Conservation (phyloP, 2,329 filamentous ascomycete species). For the Beauveria brongniartii region DNA sequence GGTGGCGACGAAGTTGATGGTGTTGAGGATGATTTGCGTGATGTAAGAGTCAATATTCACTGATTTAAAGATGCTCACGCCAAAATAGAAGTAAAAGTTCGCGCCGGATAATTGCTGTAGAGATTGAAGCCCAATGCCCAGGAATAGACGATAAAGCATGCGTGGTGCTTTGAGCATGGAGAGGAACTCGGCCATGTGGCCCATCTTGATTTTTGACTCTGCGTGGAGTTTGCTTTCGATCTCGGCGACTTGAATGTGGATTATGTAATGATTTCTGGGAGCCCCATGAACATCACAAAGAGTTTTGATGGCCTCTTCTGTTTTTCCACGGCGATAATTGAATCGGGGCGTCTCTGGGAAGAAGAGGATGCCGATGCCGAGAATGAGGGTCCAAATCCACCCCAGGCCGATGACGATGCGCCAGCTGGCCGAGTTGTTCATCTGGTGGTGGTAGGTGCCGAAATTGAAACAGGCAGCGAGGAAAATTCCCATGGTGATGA, state of each 20-base stretch:
- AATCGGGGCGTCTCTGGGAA: slow-evolving; percentile 46
- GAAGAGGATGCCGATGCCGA: slow-evolving; percentile 40
- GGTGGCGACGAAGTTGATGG: slow-evolving; percentile 60
- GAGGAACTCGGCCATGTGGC: slow-evolving; percentile 37
- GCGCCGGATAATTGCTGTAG: slow-evolving; percentile 57
- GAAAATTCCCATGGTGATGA: slow-evolving; percentile 64
- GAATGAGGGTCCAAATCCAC: slow-evolving; percentile 40
- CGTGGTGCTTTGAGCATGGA: slow-evolving; percentile 57
- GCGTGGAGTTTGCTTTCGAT: slow-evolving; percentile 44
- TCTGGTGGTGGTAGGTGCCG: slow-evolving; percentile 43
- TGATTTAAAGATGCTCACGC: slow-evolving; percentile 41
- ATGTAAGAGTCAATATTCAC: slow-evolving; percentile 51
- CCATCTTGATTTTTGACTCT: slow-evolving; percentile 33
- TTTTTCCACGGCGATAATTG: slow-evolving; percentile 39
- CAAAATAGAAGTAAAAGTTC: slow-evolving; percentile 61
- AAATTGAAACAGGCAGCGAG: slow-evolving; percentile 53
- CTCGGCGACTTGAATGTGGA: slow-evolving; percentile 43
- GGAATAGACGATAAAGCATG: slow-evolving; percentile 53
- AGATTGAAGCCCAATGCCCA: slow-evolving; percentile 54
- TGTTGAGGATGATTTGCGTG: slow-evolving; percentile 59
- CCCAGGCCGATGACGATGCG: slow-evolving; percentile 50
- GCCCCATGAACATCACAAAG: slow-evolving; percentile 42
- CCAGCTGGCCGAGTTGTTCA: slow-evolving; percentile 45
- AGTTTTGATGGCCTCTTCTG: slow-evolving; percentile 38
- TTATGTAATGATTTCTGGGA: slow-evolving; percentile 32